Base-by-base conservation (phyloP, 768 basidiomycete species). In the Amanita pseudoporphyria region DNA sequence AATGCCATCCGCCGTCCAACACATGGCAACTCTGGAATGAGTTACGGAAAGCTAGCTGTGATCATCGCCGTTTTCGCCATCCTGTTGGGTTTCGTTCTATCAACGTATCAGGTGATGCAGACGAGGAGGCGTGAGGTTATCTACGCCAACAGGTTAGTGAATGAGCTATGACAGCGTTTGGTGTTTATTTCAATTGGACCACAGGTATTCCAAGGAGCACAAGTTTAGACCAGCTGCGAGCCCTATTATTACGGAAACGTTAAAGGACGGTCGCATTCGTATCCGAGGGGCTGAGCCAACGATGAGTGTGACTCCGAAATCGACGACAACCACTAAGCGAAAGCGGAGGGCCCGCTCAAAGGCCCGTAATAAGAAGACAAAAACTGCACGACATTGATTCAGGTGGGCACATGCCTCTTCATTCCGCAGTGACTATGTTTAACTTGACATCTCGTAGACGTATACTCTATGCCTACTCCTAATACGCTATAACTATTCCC, bases 201-300 rank as follows among this genome's bases (percentile, higher is more conserved):
- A 3, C 21, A 92, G 90, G 54, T 93, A 92, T 60, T 90, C 87
- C 10, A 82, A 84, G 53, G 82, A 89, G 58, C 77, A 76, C 69
- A 88, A 82, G 63, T 91, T 76, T 61, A 71, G 89, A 19, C 89
- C 90, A 0, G 89, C 90, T 9, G 87, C 89, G 5, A 89, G 85
- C 52, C 88, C 90, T 9, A 69, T 92, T 37, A 74, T 92, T 55
- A 90, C 85, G 0, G 86, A 91, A 60, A 73, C 68, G 16, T 66
- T 92, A 53, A 77, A 78, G 54, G 87, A 87, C 54, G 88, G 88
- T 0, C 71, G 78, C 3, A 64, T 78, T 6, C 72, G 80, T 7
- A 57, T 93, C 33, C 68, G 87, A n/a, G 90, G 90, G 1, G 88
- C 84, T 1, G 64, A 64, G 9, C 76, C 81, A 2, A 64, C 71